phyloP scores from a whole-genome alignment of 2,329 filamentous ascomycete genomes.

The Aspergillus pseudotamarii region DNA sequence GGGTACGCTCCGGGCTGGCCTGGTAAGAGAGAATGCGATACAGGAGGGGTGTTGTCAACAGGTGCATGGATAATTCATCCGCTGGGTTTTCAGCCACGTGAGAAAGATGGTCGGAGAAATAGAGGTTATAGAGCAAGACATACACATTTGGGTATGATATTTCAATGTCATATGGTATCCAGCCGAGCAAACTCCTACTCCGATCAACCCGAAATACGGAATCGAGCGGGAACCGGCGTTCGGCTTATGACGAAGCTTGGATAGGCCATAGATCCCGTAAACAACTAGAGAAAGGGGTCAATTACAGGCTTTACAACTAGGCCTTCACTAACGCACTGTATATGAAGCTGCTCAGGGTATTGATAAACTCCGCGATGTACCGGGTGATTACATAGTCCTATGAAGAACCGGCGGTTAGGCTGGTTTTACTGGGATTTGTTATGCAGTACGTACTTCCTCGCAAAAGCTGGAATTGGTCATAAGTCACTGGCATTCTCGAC shows the following conservation, averaged over 20 bases:
- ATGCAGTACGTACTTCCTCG: constrained; percentile 28
- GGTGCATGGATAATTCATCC: constrained; percentile 48
- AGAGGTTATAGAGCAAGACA: background rate
- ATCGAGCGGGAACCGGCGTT: constrained; percentile 32
- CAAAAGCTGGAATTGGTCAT: constrained; percentile 26
- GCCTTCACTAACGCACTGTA: constrained; percentile 31
- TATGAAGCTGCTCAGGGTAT: constrained; percentile 47
- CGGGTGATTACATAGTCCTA: constrained; percentile 47
- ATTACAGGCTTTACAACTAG: background rate
- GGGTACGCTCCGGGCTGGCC: constrained; percentile 27
- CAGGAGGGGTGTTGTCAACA: constrained; percentile 46
- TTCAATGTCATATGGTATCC: constrained; percentile 37
- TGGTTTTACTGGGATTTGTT: background rate
- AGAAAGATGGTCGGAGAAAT: background rate
- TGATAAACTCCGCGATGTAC: constrained; percentile 51
- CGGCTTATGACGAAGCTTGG: constrained; percentile 23
- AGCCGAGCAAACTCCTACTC: constrained; percentile 32
- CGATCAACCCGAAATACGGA: constrained; percentile 44
- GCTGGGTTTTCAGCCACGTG: constrained; percentile 22
- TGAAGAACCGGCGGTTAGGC: background rate
- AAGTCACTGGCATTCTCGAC: background rate
- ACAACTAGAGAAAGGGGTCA: constrained; percentile 28
- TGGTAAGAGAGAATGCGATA: constrained; percentile 45
- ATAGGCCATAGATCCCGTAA: constrained; percentile 45
- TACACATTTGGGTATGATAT: constrained; percentile 39